These are phyloP conservation scores for Aspergillus felis DNA, from an alignment of 2,329 filamentous ascomycete genomes.

Conservation along the genomic window DNA sequence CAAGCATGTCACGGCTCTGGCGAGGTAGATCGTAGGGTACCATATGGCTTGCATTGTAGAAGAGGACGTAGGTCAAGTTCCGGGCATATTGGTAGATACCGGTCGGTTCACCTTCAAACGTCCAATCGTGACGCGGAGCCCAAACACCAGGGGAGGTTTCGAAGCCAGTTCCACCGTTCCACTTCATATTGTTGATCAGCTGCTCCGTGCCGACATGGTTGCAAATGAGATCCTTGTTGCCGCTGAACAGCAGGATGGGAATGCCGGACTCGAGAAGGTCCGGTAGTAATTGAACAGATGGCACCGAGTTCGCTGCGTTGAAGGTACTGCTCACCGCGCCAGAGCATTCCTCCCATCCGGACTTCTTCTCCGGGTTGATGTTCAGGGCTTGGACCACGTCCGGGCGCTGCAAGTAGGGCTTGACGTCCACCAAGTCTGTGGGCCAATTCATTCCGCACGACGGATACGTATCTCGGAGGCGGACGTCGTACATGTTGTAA, in stretches of 20 bases:
- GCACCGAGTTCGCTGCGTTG: conserved; percentile 63
- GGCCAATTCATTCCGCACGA: conserved; percentile 98
- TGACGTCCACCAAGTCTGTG: conserved; percentile 72
- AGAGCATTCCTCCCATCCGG: conserved; percentile 89
- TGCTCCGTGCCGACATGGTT: conserved; percentile 94
- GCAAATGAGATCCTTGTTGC: conserved; percentile 91
- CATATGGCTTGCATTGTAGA: conserved; percentile 97
- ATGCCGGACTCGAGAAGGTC: conserved; percentile 68
- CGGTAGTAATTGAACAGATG: conserved; percentile 71
- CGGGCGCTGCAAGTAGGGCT: conserved; percentile 76
- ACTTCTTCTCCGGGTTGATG: conserved; percentile 73
- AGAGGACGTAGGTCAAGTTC: conserved; percentile 91
- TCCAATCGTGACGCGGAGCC: conserved; percentile 92
- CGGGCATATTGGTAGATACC: conserved; percentile 93
- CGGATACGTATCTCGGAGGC: conserved; percentile 72
- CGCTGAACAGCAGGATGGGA: conserved; percentile 83
- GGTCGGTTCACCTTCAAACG: conserved; percentile 80
- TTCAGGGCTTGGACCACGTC: conserved; percentile 80
- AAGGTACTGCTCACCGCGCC: conserved; percentile 73
- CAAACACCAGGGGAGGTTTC: conserved; percentile 81
- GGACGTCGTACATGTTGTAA: conserved; percentile 95
- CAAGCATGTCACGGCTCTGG: conserved; percentile 89
- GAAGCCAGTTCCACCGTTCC: conserved; percentile 89
- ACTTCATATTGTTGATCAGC: conserved; percentile 83
- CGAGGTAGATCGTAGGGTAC: conserved; percentile 91